phyloP scores from a whole-genome alignment of 129 eudicot species.

The Chrysanthemum makinoi region DNA sequence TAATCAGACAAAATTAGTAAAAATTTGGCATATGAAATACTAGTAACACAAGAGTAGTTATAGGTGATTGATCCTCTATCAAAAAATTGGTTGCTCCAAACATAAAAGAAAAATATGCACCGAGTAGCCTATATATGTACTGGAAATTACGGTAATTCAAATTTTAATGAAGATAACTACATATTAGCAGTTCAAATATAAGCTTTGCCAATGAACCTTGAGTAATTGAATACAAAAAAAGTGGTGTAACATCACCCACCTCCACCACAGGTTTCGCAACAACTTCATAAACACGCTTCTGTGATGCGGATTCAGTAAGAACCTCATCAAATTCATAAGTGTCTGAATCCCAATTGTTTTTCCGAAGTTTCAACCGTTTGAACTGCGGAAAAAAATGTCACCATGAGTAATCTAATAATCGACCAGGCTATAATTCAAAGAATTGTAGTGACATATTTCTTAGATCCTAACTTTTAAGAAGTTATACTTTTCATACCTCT shows the following conservation, averaged over 20 bases:
- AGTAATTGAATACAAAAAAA: background rate
- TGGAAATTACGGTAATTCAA: background rate
- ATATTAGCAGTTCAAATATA: constrained; percentile 13
- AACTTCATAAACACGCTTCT: constrained; percentile 98
- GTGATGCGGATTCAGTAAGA: constrained; percentile 94
- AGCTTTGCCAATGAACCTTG: constrained; percentile 9
- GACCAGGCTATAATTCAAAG: constrained; percentile 1
- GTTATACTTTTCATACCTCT: constrained; percentile 53
- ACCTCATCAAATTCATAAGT: constrained; percentile 98
- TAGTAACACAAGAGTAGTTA: background rate
- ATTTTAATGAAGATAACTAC: background rate
- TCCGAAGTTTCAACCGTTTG: constrained; percentile 87
- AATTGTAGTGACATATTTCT: background rate
- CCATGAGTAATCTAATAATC: constrained; percentile 13
- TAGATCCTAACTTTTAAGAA: constrained; percentile 18
- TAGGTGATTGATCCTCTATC: constrained; percentile 9
- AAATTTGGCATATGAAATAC: background rate
- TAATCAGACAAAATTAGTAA: background rate
- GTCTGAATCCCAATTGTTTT: constrained; percentile 99
- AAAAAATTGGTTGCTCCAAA: constrained; percentile 8
- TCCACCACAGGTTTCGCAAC: constrained; percentile 99
- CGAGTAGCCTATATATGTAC: background rate
- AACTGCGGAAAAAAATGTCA: constrained; percentile 46
- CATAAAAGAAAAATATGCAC: background rate
- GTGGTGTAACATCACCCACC: constrained; percentile 46